Percentiles rank a stretch among this genome's conserved stretches.
Evolutionary conservation across 805 yeast genomes (phyloP).

Genomic region (Saccharomycopsis schoenii): DNA sequence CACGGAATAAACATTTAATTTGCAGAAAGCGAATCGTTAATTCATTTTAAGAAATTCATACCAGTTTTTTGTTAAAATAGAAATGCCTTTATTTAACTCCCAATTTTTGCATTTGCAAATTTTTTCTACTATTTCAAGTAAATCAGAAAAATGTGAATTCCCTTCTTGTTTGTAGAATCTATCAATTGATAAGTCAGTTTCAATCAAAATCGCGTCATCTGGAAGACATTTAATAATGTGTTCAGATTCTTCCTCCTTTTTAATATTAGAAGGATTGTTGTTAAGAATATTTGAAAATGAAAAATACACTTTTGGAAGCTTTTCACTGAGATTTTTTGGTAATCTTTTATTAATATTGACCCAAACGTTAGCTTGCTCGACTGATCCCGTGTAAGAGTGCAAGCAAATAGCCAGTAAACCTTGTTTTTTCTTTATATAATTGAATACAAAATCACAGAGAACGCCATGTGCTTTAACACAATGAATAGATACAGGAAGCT

Average conservation of each 20-base stretch:
- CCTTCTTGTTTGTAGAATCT: slow-evolving; percentile 1
- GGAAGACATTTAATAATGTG: slow-evolving; percentile 29
- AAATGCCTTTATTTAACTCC: slow-evolving; percentile 6
- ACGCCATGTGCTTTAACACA: slow-evolving; percentile 74
- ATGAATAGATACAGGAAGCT: slow-evolving; percentile 62
- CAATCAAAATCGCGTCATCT: slow-evolving; percentile 32
- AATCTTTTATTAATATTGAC: slow-evolving; percentile 25
- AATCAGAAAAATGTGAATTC: neutral
- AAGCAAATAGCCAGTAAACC: slow-evolving; percentile 41
- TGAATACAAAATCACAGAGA: slow-evolving; percentile 36
- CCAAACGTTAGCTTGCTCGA: slow-evolving; percentile 52
- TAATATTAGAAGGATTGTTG: slow-evolving; percentile 25
- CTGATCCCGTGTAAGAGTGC: slow-evolving; percentile 82
- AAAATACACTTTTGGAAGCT: slow-evolving; percentile 30
- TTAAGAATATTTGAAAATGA: slow-evolving; percentile 48
- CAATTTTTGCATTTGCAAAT: slow-evolving; percentile 9
- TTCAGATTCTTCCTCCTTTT: slow-evolving; percentile 22
- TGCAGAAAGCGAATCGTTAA: neutral
- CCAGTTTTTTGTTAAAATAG: slow-evolving; percentile 10
- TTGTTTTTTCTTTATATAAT: slow-evolving; percentile 15
- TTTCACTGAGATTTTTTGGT: slow-evolving; percentile 8
- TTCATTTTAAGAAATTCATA: neutral
- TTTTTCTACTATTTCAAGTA: neutral
- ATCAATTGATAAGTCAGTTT: slow-evolving; percentile 38
- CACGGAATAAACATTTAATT: too few species aligned